phyloP scores from a whole-genome alignment of 441 rosid species.

The Populus hybrid region DNA sequence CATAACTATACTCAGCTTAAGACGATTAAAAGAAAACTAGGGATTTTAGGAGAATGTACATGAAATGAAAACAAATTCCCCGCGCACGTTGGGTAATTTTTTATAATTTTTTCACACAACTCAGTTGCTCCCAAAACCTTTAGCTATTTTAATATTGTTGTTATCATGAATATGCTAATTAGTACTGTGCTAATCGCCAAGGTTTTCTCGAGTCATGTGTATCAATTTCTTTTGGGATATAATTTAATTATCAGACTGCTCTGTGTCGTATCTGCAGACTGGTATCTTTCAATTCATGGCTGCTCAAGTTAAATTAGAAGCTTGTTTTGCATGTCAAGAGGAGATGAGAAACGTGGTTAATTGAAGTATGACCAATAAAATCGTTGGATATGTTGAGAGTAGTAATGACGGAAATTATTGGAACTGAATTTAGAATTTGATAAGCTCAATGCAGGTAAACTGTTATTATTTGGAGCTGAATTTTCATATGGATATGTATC shows the following conservation, averaged over 20 bases:
- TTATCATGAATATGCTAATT: too few species aligned
- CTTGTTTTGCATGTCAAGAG: background rate
- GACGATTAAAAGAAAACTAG: background rate
- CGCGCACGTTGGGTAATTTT: background rate
- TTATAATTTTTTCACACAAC: background rate
- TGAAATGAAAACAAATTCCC: background rate
- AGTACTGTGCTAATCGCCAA: background rate
- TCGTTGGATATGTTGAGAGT: background rate
- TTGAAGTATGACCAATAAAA: background rate
- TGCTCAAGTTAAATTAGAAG: background rate
- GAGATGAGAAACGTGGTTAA: background rate
- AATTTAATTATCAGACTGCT: background rate
- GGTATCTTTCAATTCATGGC: background rate
- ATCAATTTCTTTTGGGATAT: background rate
- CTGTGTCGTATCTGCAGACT: background rate
- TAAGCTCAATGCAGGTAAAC: background rate
- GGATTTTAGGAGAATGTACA: background rate
- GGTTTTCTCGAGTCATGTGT: background rate
- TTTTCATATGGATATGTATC: background rate
- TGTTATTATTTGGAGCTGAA: background rate
- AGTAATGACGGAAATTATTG: background rate
- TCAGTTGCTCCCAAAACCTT: background rate
- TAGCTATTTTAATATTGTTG: background rate
- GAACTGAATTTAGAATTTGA: background rate
- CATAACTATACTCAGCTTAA: background rate